These are phyloP conservation scores for Sporobolomyces phaffii DNA, from an alignment of 768 basidiomycete species.

Conservation along the genomic window DNA sequence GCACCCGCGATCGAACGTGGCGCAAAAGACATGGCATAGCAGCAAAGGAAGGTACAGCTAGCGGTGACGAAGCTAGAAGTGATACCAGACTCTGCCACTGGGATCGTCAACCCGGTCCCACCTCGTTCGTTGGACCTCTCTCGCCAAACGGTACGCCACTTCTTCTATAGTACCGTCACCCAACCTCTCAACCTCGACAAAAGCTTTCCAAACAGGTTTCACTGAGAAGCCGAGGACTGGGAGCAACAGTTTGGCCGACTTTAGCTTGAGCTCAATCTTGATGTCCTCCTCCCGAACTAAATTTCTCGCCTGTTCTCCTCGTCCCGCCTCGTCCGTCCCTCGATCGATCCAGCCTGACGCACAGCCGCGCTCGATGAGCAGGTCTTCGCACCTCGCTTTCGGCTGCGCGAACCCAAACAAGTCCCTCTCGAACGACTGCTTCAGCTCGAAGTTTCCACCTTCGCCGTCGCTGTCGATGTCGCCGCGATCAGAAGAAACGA, in stretches of 20 bases:
- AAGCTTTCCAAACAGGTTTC: neutral
- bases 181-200: neutral
- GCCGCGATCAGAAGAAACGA: too few relatives aligned
- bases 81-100: neutral
- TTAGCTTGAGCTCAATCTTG: slow-evolving; percentile 14
- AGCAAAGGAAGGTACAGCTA: too few relatives aligned
- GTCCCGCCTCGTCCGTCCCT: neutral
- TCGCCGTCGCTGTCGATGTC: too few relatives aligned
- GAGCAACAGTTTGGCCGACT: neutral
- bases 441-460: neutral
- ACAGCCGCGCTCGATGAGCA: neutral
- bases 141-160: neutral
- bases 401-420: slow-evolving; percentile 19
- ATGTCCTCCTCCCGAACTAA: slow-evolving; percentile 1
- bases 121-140: neutral
- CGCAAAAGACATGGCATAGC: too few relatives aligned
- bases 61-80: neutral
- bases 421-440: neutral
- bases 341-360: neutral
- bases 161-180: neutral
- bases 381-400: slow-evolving; percentile 17
- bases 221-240: neutral
- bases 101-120: neutral
- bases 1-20: too few relatives aligned
- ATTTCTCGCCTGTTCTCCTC: too few relatives aligned